These are phyloP conservation scores for Alisma plantagoaquatica DNA, from an alignment of 106 monocot genomes.

Conservation along the genomic window DNA sequence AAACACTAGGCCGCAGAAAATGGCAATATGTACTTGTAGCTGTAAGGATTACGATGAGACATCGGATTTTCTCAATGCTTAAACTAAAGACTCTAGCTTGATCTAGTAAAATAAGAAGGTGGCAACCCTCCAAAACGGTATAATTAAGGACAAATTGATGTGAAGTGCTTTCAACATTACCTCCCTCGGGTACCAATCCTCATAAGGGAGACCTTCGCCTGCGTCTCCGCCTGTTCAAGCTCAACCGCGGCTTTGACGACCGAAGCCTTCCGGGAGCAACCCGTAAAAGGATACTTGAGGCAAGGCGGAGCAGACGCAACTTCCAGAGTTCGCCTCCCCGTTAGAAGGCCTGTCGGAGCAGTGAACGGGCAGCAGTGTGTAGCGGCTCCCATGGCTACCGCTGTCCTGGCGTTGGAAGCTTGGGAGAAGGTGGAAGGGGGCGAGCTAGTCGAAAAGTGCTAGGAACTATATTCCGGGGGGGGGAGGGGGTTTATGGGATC, in stretches of 20 bases:
- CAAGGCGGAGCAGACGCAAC: slow-evolving; percentile 1
- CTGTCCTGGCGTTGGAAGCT: background rate
- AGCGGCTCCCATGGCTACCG: slow-evolving; percentile 33
- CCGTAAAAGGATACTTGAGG: background rate
- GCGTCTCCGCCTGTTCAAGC: slow-evolving; percentile 60
- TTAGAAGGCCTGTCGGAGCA: slow-evolving; percentile 7
- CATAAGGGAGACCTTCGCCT: slow-evolving; percentile 61
- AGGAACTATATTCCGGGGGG: background rate
- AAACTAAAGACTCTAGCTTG: background rate
- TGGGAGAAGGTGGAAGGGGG: slow-evolving; percentile 3
- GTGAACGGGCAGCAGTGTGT: slow-evolving; percentile 21
- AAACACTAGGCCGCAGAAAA: background rate
- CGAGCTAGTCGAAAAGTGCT: background rate
- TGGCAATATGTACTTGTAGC: background rate
- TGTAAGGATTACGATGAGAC: background rate
- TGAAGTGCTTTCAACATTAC: slow-evolving; percentile 21
- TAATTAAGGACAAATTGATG: background rate
- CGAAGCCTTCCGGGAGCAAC: slow-evolving; percentile 6
- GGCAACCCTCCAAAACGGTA: background rate
- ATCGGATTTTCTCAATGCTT: too few relatives aligned
- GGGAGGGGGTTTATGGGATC: background rate
- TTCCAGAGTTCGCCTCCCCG: slow-evolving; percentile 1
- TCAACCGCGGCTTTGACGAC: slow-evolving; percentile 38
- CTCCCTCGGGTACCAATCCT: slow-evolving; percentile 94
- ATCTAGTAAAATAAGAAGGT: background rate